Conservation (phyloP, 345 rosid genomes). For the Sapria himalayana region DNA sequence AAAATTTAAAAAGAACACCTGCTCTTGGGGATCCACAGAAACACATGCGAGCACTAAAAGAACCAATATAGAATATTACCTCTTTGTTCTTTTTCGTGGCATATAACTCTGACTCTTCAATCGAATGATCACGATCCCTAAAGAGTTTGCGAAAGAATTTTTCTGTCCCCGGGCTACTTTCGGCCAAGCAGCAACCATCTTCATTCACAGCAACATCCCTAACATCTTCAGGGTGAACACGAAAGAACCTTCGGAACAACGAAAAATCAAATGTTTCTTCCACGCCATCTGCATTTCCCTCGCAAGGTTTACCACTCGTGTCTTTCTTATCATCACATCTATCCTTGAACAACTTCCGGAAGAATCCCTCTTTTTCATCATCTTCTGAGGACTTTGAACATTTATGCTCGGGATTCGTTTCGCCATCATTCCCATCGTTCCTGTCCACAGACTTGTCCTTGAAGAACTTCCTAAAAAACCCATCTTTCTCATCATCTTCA, state of each 20-base stretch:
- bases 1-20: too few species aligned
- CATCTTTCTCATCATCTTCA: slow-evolving; percentile 71
- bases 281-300: slow-evolving; percentile 27
- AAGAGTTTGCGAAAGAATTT: slow-evolving; percentile 90
- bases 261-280: slow-evolving; percentile 78
- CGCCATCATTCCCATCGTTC: slow-evolving; percentile 38
- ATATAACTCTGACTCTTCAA: slow-evolving; percentile 81
- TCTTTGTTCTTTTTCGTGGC: slow-evolving; percentile 61
- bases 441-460: slow-evolving; percentile 65
- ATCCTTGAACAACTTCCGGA: slow-evolving; percentile 65
- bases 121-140: slow-evolving; percentile 81
- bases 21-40: too few species aligned
- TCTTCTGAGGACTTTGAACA: slow-evolving; percentile 47
- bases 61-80: slow-evolving; percentile 19
- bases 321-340: slow-evolving; percentile 68
- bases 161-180: slow-evolving; percentile 92
- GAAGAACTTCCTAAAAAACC: slow-evolving; percentile 66
- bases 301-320: slow-evolving; percentile 33
- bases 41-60: too few species aligned
- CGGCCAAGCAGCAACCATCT: slow-evolving; percentile 31
- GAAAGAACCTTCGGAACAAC: slow-evolving; percentile 58
- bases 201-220: slow-evolving; percentile 33
- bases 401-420: slow-evolving; percentile 20
- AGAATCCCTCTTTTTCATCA: slow-evolving; percentile 86
- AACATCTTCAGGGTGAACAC: slow-evolving; percentile 84